Base-by-base conservation (phyloP, 2,329 filamentous ascomycete genomes). In the Coniella vitis region DNA sequence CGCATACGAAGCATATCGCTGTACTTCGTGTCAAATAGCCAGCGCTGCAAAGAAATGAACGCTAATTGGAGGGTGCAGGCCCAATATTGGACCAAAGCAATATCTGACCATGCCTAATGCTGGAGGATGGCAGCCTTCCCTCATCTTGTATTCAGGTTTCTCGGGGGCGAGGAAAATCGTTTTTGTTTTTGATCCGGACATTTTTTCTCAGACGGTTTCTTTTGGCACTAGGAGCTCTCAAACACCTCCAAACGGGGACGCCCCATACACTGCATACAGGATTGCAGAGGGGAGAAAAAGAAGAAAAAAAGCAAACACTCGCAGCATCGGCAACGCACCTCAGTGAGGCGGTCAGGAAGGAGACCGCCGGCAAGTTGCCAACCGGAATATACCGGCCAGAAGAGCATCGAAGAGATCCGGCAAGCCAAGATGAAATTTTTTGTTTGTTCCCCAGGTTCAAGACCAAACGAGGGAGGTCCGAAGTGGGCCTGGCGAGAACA, bases 21-120 rank as follows among this genome's bases (percentile, higher is more conserved):
- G 34, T 16, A 10, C 35, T 40, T 25, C 20, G 40, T 45, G 21
- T 32, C 4, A 20, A 31, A 14, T 2, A 10, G 25, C 25, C 25
- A 29, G 10, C 25, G 10, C 25, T 29, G 25, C 25, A 29, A 29
- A 29, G 10, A 29, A 5, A 29, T 19, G 35, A 31, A 16, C 20
- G 2, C 46, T 42, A 51, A 53, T 47, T 32, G 29, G 39, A 19
- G 12, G 48, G 51, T 48, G 48, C 48, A 16, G 20, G 44, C 45
- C 36, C 44, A 37, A 22, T 16, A 45, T 32, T 48, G 48, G 48
- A 47, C 44, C n/a, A n/a, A n/a, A 25, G 38, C 17, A 53, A 43
- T 39, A 9, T 16, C 35, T 32, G 41, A 19, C 13, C n/a, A 36
- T 53, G 43, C 51, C 47, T 50, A 38, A 22, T 43, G 47, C 47